Evolutionary conservation across 306 rosid species (phyloP).

Genomic region (Citrullus amarus): DNA sequence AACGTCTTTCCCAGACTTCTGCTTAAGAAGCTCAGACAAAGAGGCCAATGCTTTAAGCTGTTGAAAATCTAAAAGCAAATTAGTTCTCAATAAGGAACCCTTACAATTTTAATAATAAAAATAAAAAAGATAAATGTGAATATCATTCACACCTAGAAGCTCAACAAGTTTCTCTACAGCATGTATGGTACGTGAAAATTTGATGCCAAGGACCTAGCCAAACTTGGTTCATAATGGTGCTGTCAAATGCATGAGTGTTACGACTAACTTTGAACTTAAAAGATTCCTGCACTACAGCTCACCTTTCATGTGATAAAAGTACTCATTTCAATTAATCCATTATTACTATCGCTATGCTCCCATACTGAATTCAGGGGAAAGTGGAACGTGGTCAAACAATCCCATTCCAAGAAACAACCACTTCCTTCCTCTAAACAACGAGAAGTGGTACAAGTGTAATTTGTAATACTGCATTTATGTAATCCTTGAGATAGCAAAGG

Average conservation of each 20-base stretch:
- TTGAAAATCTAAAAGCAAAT: slow-evolving; percentile 12
- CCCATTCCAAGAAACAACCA: neutral
- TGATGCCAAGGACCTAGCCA: neutral
- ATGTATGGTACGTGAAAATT: neutral
- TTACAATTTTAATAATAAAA: neutral
- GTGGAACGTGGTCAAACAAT: neutral
- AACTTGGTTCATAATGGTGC: neutral
- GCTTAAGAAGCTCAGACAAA: slow-evolving; percentile 55
- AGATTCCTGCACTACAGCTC: neutral
- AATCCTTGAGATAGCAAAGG: too few relatives aligned
- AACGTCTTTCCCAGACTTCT: slow-evolving; percentile 56
- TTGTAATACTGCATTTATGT: too few relatives aligned
- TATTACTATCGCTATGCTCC: neutral
- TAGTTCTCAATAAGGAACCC: slow-evolving; percentile 8
- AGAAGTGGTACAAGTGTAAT: neutral
- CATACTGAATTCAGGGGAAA: neutral
- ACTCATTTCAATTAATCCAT: neutral
- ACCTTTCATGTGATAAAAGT: neutral
- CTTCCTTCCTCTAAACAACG: neutral
- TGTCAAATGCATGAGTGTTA: neutral
- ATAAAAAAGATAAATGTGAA: neutral
- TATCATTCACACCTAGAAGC: neutral
- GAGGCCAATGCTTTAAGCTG: slow-evolving; percentile 87
- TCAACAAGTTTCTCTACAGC: neutral
- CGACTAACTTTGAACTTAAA: neutral